phyloP scores from a whole-genome alignment of 2,329 filamentous ascomycete genomes.

The Gliomastix tumulicola region DNA sequence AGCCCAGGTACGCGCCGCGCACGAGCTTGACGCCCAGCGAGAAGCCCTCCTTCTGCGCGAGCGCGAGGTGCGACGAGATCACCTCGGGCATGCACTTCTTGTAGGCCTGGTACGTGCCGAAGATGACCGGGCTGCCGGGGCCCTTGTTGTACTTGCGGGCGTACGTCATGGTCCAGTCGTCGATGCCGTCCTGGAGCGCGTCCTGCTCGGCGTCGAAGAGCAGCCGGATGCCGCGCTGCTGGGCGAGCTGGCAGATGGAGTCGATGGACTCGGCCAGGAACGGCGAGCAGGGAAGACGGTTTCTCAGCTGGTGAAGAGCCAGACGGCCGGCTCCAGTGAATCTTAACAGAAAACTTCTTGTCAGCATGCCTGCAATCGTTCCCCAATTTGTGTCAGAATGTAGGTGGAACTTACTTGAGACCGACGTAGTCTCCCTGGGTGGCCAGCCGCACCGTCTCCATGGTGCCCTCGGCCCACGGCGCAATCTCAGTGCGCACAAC shows the following conservation, averaged over 20 bases:
- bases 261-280: slow-evolving; percentile 65
- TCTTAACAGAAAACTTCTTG: slow-evolving; percentile 21
- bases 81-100: slow-evolving; percentile 55
- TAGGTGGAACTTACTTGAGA: slow-evolving; percentile 40
- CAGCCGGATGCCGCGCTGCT: slow-evolving; percentile 61
- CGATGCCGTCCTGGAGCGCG: slow-evolving; percentile 70
- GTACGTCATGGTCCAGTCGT: slow-evolving; percentile 71
- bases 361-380: not conserved
- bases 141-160: slow-evolving; percentile 69
- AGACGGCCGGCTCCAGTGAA: slow-evolving; percentile 78
- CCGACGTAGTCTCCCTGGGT: slow-evolving; percentile 55
- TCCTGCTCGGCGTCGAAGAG: slow-evolving; percentile 86
- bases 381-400: too few species aligned
- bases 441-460: slow-evolving; percentile 68
- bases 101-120: slow-evolving; percentile 76
- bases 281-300: slow-evolving; percentile 54
- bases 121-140: slow-evolving; percentile 62
- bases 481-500: slow-evolving; percentile 53
- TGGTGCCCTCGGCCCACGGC: slow-evolving; percentile 66
- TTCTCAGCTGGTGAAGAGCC: slow-evolving; percentile 60
- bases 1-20: slow-evolving; percentile 65
- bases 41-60: slow-evolving; percentile 53
- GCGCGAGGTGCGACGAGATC: slow-evolving; percentile 51
- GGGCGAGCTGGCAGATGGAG: slow-evolving; percentile 66
- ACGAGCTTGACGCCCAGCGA: slow-evolving; percentile 70